Base-by-base conservation (phyloP, 129 eudicot species). In the sunflower (Helianthus annuus) region DNA sequence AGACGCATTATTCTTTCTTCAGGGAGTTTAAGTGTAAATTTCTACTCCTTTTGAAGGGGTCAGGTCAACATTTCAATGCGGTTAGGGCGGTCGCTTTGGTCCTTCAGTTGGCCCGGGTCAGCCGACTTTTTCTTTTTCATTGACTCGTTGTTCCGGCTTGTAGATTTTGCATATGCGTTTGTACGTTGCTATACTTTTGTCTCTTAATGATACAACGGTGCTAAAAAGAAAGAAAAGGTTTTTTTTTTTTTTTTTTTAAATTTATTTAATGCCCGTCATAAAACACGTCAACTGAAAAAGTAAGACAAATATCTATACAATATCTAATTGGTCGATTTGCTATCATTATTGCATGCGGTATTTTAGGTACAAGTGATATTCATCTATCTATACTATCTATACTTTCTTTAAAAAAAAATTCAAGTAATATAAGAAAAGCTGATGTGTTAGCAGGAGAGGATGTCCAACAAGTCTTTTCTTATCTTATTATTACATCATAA, bases 21-120 rank as follows among this genome's bases (percentile, higher is more conserved):
- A 78, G 57, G 82, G 82, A 77, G 46, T 71, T 45, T 51, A 54
- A 8, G 3, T 42, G 82, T 71, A 71, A 78, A 14, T 14, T 62
- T 42, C 38, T 6, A 53, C 77, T 78, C 62, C 52, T 71, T 78
- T 78, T 62, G 77, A 78, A 64, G 17, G 60, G 36, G 77, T 78
- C 82, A 71, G 44, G 44, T 39, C 45, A 40, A 78, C 66, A 63
- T 27, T 44, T 17, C 52, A 71, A 78, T 77, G 72, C 82, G 77
- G 68, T 55, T 64, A 52, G 61, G 77, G 13, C 76, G 67, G 67
- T 40, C 45, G 45, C 45, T 40, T 40, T 40, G 45, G 45, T 24
- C 24, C 60, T 60, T 49, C 64, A 32, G 53, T 17, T 68, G 80
- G 81, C 66, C 65, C 77, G 38, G 66, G 48, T 63, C 71, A 70